A percentile compares a stretch with the other conserved stretches of the same genome.
These are phyloP conservation scores for Globisporangium yorkense DNA, from an alignment of 352 stramenopile genomes.

Conservation along the genomic window DNA sequence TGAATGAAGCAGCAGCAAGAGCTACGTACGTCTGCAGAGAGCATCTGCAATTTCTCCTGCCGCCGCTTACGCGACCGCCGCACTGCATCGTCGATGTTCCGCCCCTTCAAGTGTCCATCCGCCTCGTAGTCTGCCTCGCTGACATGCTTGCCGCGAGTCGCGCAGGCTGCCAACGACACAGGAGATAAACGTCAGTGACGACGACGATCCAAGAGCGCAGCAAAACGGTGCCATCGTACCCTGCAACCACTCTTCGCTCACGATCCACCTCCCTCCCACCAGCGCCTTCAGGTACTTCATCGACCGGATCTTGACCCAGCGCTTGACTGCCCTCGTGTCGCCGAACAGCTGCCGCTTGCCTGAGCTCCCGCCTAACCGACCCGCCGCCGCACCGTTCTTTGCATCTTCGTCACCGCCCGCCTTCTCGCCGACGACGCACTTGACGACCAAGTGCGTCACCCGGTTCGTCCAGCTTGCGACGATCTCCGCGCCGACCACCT, in stretches of 20 bases:
- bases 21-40: conserved; percentile 6
- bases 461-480: conserved; percentile 42
- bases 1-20: background rate
- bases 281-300: conserved; percentile 86
- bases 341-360: conserved; percentile 51
- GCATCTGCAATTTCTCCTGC: conserved; percentile 31
- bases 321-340: conserved; percentile 18
- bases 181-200: conserved; percentile 7
- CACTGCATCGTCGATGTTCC: conserved; percentile 39
- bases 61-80: conserved; percentile 35
- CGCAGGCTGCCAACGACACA: conserved; percentile 28
- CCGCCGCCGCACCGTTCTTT: background rate
- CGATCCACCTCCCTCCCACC: conserved; percentile 73
- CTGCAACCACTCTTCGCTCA: conserved; percentile 77
- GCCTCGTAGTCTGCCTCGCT: conserved; percentile 51
- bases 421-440: conserved; percentile 54
- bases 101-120: conserved; percentile 54
- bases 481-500: conserved; percentile 36
- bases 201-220: background rate
- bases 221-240: conserved; percentile 24
- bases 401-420: conserved; percentile 6
- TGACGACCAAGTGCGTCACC: conserved; percentile 82
- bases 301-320: conserved; percentile 81
- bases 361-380: background rate
- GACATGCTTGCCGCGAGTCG: conserved; percentile 23